Evolutionary conservation across 352 stramenopile species (phyloP), one percentile per base, ranked within the genome.

Genomic region (Pythium phragmitis): DNA sequence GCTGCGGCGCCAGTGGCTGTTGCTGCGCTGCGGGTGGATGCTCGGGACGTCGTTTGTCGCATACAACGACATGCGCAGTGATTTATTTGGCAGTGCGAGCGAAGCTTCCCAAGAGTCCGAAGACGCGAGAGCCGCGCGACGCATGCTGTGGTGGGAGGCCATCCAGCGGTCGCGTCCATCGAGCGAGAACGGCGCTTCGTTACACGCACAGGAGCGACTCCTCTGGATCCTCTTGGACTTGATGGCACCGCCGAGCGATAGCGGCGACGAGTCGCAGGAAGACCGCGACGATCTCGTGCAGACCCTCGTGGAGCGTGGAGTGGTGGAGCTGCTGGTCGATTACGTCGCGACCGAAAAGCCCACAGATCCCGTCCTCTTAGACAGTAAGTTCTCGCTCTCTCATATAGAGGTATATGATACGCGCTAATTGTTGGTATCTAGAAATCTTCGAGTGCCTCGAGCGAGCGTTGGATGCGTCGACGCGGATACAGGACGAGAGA

Each of bases 271-370:
- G 43, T 48, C 70, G 13, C n/a, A 16, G 53, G 33, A 61, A n/a
- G 39, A 54, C 37, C 58, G 41, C 6, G 42, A 21, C 0, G 45
- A 49, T 19, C 48, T 75, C 30, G 57, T 83, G n/a, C 68, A 33
- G 21, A 54, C 70, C 12, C 42, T 87, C 5, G 67, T 76, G 16
- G 21, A 63, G 1, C 60, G 68, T n/a, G 74, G 68, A 13, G 53
- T 63, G 14, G 28, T 85, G 19, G 26, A 60, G 39, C 43, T 85
- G 26, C n/a, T 88, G 5, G 43, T 85, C 9, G 59, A 80, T 19
- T 77, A 77, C 48, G 56, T 73, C 19, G 67, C 75, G 3, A 49
- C 55, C 21, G 68, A 60, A 13, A 74, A 72, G 33, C 73, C 74
- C 4, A 73, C 67, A 1, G 75, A 86, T 19, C 55, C 49, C 0